Evolutionary conservation across 2,329 filamentous ascomycete genomes (phyloP).

Genomic region (Ustilaginoidea virens): DNA sequence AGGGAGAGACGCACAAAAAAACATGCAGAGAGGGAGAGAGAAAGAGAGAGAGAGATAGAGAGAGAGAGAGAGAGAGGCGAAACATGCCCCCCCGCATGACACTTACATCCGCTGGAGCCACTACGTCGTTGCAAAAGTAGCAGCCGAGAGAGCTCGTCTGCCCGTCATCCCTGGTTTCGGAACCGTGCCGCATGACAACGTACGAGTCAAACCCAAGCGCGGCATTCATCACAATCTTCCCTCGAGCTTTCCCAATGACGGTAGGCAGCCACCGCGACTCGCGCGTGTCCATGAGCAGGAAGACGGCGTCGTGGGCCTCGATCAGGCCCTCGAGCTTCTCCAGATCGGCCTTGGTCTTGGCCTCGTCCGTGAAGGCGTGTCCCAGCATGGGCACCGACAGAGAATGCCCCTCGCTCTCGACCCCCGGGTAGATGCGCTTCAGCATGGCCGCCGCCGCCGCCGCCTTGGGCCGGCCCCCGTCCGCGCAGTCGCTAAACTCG

Average conservation of each 20-base stretch:
- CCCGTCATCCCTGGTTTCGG: conserved; percentile 39
- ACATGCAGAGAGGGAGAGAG: no score
- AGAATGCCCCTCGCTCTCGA: conserved; percentile 64
- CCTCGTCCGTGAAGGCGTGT: conserved; percentile 65
- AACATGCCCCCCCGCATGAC: not conserved
- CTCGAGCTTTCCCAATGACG: conserved; percentile 82
- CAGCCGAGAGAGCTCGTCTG: conserved; percentile 68
- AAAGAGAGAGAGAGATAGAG: no score
- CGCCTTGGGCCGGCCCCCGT: conserved; percentile 76
- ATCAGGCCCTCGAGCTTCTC: conserved; percentile 61
- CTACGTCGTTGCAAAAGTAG: conserved; percentile 98
- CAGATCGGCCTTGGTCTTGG: conserved; percentile 56
- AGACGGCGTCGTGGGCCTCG: conserved; percentile 76
- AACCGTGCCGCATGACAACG: conserved; percentile 91
- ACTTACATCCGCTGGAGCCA: conserved; percentile 81
- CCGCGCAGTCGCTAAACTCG: conserved; percentile 73
- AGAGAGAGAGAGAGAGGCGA: conserved; percentile 1
- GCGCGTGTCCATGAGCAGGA: conserved; percentile 91
- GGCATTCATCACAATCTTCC: conserved; percentile 93
- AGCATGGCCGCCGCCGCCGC: conserved; percentile 64
- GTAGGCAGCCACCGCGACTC: conserved; percentile 94
- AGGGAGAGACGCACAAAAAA: no score
- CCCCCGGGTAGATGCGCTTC: conserved; percentile 76
- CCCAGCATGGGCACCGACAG: conserved; percentile 92
- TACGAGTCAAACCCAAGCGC: conserved; percentile 93